Conservation (phyloP, 768 basidiomycete genomes). For the Hypsizygus marmoreus region DNA sequence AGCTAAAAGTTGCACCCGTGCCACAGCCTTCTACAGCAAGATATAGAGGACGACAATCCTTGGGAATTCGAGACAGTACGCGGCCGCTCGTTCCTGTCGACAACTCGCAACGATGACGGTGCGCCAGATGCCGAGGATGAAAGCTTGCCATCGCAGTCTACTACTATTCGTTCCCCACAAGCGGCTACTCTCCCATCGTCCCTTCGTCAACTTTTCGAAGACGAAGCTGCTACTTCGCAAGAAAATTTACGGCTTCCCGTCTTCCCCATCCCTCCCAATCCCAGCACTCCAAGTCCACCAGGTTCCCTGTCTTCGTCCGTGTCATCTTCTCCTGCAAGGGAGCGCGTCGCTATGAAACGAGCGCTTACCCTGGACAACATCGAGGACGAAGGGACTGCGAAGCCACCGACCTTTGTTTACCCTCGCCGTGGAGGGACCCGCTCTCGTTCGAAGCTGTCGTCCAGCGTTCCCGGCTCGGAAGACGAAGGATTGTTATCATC, state of each 20-base stretch:
- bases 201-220: constrained; percentile 77
- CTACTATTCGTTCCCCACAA: constrained; percentile 46
- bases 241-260: constrained; percentile 46
- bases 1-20: too few species aligned
- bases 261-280: constrained; percentile 27
- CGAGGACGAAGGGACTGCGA: constrained; percentile 32
- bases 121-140: constrained; percentile 28
- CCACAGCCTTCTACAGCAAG: constrained; percentile 19
- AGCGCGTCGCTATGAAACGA: constrained; percentile 32
- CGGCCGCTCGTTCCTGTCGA: constrained; percentile 26
- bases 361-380: constrained; percentile 27
- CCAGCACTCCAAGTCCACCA: constrained; percentile 26
- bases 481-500: constrained; percentile 20
- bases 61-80: constrained; percentile 83
- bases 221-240: constrained; percentile 37
- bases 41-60: constrained; percentile 39
- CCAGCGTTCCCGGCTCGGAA: constrained; percentile 24
- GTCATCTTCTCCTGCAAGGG: constrained; percentile 38
- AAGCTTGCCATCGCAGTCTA: constrained; percentile 34
- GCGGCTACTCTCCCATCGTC: constrained; percentile 71
- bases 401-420: constrained; percentile 55
- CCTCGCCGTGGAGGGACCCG: constrained; percentile 45
- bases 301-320: constrained; percentile 22
- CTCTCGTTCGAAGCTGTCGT: constrained; percentile 32
- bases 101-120: constrained; percentile 6